Conservation (phyloP, 2,329 filamentous ascomycete genomes). For the Gremmenia infestans region DNA sequence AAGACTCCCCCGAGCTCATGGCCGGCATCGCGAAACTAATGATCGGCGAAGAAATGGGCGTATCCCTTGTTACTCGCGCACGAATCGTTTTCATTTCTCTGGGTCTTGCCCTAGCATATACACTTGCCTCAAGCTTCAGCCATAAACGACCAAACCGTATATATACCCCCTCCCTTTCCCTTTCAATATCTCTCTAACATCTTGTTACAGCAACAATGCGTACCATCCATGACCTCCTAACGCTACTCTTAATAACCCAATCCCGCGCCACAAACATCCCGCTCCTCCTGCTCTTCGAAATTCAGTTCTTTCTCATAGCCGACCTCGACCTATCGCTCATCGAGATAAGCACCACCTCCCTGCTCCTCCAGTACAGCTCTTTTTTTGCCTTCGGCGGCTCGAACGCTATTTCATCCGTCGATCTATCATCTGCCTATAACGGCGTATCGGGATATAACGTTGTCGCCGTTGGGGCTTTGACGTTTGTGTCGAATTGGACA, state of each 20-base stretch:
- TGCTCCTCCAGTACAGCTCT: constrained; percentile 73
- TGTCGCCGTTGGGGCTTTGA: constrained; percentile 72
- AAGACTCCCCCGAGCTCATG: constrained; percentile 83
- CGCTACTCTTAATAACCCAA: constrained; percentile 80
- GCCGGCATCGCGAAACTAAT: constrained; percentile 34
- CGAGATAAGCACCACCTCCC: constrained; percentile 62
- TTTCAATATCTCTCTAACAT: constrained; percentile 3
- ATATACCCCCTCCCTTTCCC: background rate
- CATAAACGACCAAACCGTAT: constrained; percentile 22
- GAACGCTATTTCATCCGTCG: constrained; percentile 93
- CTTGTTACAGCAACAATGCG: constrained; percentile 21
- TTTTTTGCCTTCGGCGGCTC: constrained; percentile 91
- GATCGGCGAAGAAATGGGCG: constrained; percentile 19
- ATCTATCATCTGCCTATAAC: constrained; percentile 93
- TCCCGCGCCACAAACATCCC: constrained; percentile 81
- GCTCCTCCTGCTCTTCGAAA: constrained; percentile 69
- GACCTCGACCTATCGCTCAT: constrained; percentile 43
- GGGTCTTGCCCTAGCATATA: constrained; percentile 32
- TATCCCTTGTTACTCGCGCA: constrained; percentile 30
- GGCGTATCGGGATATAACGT: constrained; percentile 79
- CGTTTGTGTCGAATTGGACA: constrained; percentile 88
- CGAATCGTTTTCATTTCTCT: constrained; percentile 45
- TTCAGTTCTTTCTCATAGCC: constrained; percentile 51
- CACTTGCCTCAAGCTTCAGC: constrained; percentile 40
- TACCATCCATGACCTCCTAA: constrained; percentile 65